Base-by-base conservation (phyloP, 176 grass and related monocot species). In the Oryza glaberrima region DNA sequence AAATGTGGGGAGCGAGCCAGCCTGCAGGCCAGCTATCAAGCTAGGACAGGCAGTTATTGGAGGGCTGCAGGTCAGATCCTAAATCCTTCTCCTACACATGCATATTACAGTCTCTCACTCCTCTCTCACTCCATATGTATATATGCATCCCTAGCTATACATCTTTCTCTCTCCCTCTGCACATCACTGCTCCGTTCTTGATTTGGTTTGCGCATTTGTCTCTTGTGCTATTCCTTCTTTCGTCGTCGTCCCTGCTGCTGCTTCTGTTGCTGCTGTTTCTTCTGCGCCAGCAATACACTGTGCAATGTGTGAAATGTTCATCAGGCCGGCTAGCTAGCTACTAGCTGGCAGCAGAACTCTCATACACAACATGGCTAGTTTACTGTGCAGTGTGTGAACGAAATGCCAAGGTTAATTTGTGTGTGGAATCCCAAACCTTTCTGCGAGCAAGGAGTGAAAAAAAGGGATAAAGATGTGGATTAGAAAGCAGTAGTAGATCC, bases 51-150 rank as follows among this genome's bases (percentile, higher is more conserved):
- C 71, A 65, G 71, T 90, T 83, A 84, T 84, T 63, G 69, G 75
- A 90, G 69, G 43, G 75, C 30, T 76, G 76, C 22, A 91, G 81
- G 85, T 87, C 85, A 91, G 84, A 87, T 80, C 81, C 89, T 87
- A 91, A 83, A 87, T 91, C 85, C 77, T 87, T 91, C 89, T 83
- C 58, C 79, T 87, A 78, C 81, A 46, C 47, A 81, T 54, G 46
- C 78, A 47, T 71, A 75, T 58, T 20, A 70, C 75, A 64, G 54
- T 63, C 32, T 63, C 70, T 35, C 63, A 26, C 49, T 60, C 49
- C 63, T 17, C 49, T 60, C 49, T 46, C 40, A 41, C 40, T 41
- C 38, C 65, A 65, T 67, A 65, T 67, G 13, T 72, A 83, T 77
- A 63, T 41, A 70, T 80, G 75, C 76, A 83, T 88, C 60, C 15